Percentiles rank a stretch among this genome's conserved stretches.
Conservation (phyloP, 345 rosid genomes). For the Abelmoschus esculentus region DNA sequence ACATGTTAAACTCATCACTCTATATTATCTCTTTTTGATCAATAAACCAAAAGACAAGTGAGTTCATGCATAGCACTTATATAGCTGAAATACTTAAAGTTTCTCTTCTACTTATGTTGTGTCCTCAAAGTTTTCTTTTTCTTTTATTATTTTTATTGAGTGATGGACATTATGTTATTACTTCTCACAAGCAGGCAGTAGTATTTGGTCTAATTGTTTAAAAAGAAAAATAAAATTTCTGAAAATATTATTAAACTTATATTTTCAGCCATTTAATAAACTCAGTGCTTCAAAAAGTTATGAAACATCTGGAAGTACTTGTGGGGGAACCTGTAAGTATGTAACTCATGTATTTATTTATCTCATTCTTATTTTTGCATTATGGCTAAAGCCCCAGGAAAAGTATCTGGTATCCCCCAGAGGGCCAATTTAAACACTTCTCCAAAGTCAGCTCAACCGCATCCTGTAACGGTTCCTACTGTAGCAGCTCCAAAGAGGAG, state of each 20-base stretch:
- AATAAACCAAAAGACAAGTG: not conserved
- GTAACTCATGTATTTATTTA: not conserved
- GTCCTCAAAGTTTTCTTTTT: not conserved
- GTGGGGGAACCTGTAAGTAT: not conserved
- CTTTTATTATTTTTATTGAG: not conserved
- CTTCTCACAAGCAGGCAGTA: not conserved
- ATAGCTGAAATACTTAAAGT: not conserved
- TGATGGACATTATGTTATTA: not conserved
- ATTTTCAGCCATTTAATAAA: not conserved
- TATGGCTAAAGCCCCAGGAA: slow-evolving; percentile 72
- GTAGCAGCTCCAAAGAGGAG: slow-evolving; percentile 49
- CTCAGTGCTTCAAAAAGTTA: not conserved
- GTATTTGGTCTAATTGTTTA: not conserved
- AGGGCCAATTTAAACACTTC: slow-evolving; percentile 42
- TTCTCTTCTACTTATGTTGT: not conserved
- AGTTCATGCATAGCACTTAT: not conserved
- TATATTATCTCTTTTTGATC: not conserved
- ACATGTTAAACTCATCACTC: not conserved
- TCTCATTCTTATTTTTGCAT: slow-evolving; percentile 25
- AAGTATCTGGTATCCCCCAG: slow-evolving; percentile 74
- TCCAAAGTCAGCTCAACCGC: slow-evolving; percentile 34
- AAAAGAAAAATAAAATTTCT: not conserved
- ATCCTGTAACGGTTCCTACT: slow-evolving; percentile 34
- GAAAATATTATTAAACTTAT: not conserved
- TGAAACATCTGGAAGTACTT: not conserved